phyloP scores from a whole-genome alignment of 768 basidiomycete genomes.

The Zangia roseola region DNA sequence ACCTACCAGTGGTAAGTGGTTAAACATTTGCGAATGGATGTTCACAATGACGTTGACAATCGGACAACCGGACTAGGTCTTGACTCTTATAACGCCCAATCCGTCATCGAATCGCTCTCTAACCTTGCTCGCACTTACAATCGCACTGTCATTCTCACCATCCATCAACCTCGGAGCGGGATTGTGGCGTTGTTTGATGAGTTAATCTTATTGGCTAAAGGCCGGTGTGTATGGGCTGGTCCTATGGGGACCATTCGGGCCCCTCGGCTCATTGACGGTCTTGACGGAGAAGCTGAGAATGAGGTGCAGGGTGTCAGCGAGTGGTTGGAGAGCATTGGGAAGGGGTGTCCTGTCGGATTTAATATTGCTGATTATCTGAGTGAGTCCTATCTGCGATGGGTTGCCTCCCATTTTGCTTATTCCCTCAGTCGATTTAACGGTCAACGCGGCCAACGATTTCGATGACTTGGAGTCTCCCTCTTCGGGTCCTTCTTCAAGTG shows the following conservation, averaged over 20 bases:
- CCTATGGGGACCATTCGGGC: conserved; percentile 22
- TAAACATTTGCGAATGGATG: not conserved
- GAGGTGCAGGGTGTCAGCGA: conserved; percentile 35
- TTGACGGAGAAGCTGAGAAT: conserved; percentile 8
- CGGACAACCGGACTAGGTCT: conserved; percentile 51
- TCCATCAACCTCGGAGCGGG: conserved; percentile 97
- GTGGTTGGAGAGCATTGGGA: conserved; percentile 77
- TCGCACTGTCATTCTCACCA: conserved; percentile 94
- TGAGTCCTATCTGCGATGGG: conserved; percentile 39
- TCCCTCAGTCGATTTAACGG: conserved; percentile 65
- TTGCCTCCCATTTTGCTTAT: conserved; percentile 2
- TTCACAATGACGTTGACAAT: conserved; percentile 1
- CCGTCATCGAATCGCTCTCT: conserved; percentile 87
- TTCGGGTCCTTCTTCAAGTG: conserved; percentile 28
- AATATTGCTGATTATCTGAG: conserved; percentile 97
- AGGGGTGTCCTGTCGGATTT: conserved; percentile 88
- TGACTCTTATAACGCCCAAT: conserved; percentile 93
- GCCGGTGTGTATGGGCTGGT: conserved; percentile 49
- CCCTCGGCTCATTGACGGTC: conserved; percentile 5
- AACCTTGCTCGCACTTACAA: conserved; percentile 86
- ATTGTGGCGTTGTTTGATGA: conserved; percentile 96
- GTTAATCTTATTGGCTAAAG: conserved; percentile 79
- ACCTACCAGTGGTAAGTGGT: conserved; percentile 81
- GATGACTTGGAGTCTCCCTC: conserved; percentile 33
- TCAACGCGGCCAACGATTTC: conserved; percentile 49